phyloP scores from a whole-genome alignment of 2,329 filamentous ascomycete genomes.

The Penicillium janthinellum region DNA sequence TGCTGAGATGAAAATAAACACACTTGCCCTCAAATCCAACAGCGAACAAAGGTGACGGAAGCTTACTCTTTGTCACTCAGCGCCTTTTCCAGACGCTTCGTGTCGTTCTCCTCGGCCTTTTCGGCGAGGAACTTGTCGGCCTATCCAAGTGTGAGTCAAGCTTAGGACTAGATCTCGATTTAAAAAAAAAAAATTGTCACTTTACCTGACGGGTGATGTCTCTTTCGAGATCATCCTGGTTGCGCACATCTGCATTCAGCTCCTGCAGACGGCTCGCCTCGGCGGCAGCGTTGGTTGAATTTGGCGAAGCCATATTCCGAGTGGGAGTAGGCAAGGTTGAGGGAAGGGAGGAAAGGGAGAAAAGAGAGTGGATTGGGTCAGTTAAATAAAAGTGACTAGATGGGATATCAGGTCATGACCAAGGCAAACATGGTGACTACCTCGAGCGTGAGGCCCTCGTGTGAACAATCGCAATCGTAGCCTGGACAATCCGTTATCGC shows the following conservation, averaged over 20 bases:
- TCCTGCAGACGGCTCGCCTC: slow-evolving; percentile 64
- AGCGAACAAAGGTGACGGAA: neutral
- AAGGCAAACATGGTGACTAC: slow-evolving; percentile 3
- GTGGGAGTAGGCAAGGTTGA: neutral
- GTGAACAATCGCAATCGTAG: neutral
- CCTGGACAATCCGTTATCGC: neutral
- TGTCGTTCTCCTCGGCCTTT: slow-evolving; percentile 65
- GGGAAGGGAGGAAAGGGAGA: neutral
- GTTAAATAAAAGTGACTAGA: neutral
- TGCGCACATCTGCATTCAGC: slow-evolving; percentile 69
- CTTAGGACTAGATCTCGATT: neutral
- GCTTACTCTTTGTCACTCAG: slow-evolving; percentile 49
- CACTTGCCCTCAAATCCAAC: neutral
- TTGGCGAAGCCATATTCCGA: slow-evolving; percentile 10
- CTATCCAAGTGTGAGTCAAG: slow-evolving; percentile 27
- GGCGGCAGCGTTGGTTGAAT: slow-evolving; percentile 36
- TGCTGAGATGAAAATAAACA: slow-evolving; percentile 41
- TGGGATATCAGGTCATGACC: neutral
- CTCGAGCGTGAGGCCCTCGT: neutral
- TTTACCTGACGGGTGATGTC: slow-evolving; percentile 69
- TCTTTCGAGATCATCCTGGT: slow-evolving; percentile 87
- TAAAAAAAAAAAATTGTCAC: neutral
- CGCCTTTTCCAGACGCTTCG: slow-evolving; percentile 63
- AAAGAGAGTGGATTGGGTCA: slow-evolving; percentile 6
- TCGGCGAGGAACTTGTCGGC: slow-evolving; percentile 62